Base-by-base conservation (phyloP, 2,329 filamentous ascomycete genomes). In the Alternaria longipes region DNA sequence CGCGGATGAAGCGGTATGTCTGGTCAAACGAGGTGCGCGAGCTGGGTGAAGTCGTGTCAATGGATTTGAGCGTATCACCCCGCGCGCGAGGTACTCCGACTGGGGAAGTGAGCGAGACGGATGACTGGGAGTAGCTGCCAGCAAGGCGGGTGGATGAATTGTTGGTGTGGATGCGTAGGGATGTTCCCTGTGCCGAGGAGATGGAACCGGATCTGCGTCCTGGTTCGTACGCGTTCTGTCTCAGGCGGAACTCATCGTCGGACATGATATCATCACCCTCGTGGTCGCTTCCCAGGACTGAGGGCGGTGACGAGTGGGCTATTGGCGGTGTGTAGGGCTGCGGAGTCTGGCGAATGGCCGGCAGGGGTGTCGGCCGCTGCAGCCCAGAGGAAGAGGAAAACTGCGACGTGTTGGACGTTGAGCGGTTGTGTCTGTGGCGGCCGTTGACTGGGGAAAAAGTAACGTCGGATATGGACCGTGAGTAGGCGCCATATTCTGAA, bases 21-120 rank as follows among this genome's bases (percentile, higher is more conserved):
- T 83, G 85, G 71, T 88, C 86, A 55, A 88, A 80, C 30, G 85
- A 87, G 34, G 84, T 84, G 45, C 86, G 81, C 3, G 85, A 84
- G 58, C 82, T 83, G 4, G 84, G 84, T 1, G 84, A 84, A 2
- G 81, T 77, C 11, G 75, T 83, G 49, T 86, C 84, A 55, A 84
- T 72, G 3, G 81, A 81, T 54, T 79, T 82, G 54, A 82, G 79
- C 24, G 82, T 85, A 57, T 86, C 84, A 22, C 83, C 78, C 4
- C 84, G 79, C 24, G 85, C 81, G 26, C 83, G 80, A 18, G 74
- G 63, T n/a, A 68, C 71, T n/a, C 55, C 70, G 68, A 76, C 64
- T 62, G 69, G 83, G 78, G 63, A 84, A 67, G 68, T 81, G 51
- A 84, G 79, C 3, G 83, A 82, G 24, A 86, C 77, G 56, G 85